These are phyloP conservation scores for Spathaspora passalidarum DNA, from an alignment of 805 yeast genomes.

Conservation along the genomic window DNA sequence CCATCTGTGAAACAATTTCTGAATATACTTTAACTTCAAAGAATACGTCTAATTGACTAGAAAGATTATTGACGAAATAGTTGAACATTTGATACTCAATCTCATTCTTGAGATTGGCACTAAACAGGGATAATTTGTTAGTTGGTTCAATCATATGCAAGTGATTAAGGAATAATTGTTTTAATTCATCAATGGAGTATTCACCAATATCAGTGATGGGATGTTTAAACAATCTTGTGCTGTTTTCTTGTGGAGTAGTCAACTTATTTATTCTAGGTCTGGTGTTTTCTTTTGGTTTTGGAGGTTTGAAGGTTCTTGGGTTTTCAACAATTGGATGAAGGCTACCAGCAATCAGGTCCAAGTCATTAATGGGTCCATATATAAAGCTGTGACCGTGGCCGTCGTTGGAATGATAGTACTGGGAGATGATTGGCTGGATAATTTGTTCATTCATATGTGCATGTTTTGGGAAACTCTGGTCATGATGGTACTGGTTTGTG, in stretches of 20 bases:
- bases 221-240: constrained; percentile 15
- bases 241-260: constrained; percentile 1
- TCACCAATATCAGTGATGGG: constrained; percentile 17
- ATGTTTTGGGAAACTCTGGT: no score
- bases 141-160: background rate
- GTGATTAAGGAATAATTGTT: background rate
- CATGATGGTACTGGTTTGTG: no score
- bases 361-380: no score
- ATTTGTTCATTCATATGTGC: no score
- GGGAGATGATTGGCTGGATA: background rate
- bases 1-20: constrained; percentile 32
- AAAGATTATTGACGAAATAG: constrained; percentile 26
- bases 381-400: background rate
- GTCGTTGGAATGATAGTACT: background rate
- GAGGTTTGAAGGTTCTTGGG: constrained; percentile 28
- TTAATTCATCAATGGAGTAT: constrained; percentile 2
- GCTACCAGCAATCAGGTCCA: background rate
- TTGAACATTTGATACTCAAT: constrained; percentile 32
- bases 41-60: constrained; percentile 31
- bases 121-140: constrained; percentile 6
- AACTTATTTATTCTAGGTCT: constrained; percentile 37
- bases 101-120: constrained; percentile 13
- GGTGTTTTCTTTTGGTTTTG: constrained; percentile 33
- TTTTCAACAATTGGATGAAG: background rate
- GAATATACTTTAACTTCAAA: constrained; percentile 26